A percentile compares a stretch with the other conserved stretches of the same genome.
phyloP scores from a whole-genome alignment of 2,329 filamentous ascomycete genomes.

The Fusarium sp. region DNA sequence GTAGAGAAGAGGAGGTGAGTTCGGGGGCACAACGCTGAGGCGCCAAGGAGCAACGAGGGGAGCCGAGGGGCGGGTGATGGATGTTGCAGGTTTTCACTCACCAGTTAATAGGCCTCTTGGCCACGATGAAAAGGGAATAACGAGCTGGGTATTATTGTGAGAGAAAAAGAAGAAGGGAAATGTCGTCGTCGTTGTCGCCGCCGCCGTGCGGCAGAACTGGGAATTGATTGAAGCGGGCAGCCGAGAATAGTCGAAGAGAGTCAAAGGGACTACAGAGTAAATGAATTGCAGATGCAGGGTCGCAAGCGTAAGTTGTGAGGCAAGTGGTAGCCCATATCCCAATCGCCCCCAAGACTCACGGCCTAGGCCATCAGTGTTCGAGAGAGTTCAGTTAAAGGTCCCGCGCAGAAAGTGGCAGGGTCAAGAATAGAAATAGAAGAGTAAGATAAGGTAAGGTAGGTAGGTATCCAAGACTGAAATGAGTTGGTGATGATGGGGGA shows the following conservation, averaged over 20 bases:
- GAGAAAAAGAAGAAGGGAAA: not conserved
- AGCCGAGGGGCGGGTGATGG: not conserved
- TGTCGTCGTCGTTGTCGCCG: conserved; percentile 15
- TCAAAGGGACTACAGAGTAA: conserved; percentile 38
- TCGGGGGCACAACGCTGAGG: conserved; percentile 13
- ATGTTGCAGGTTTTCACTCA: conserved; percentile 29
- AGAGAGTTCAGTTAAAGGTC: conserved; percentile 14
- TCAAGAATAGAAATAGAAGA: conserved; percentile 31
- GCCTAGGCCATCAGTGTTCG: conserved; percentile 50
- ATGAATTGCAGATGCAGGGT: conserved; percentile 40
- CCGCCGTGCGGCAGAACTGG: conserved; percentile 31
- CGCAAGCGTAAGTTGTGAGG: conserved; percentile 47
- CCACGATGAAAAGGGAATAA: conserved; percentile 18
- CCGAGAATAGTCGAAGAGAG: conserved; percentile 33
- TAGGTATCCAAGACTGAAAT: conserved; percentile 28
- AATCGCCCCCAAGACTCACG: conserved; percentile 51
- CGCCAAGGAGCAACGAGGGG: conserved; percentile 4
- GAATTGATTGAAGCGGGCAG: conserved; percentile 24
- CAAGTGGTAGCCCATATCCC: conserved; percentile 52
- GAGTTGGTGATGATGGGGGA: conserved; percentile 36
- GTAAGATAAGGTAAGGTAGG: not conserved
- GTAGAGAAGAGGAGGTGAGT: not conserved
- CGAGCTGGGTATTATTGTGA: conserved; percentile 12
- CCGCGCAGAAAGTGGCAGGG: conserved; percentile 17
- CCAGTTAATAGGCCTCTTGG: conserved; percentile 30